Evolutionary conservation across 2,329 filamentous ascomycete genomes (phyloP), one percentile per base, ranked within the genome.

Genomic region (Sporothrix variecibatus): DNA sequence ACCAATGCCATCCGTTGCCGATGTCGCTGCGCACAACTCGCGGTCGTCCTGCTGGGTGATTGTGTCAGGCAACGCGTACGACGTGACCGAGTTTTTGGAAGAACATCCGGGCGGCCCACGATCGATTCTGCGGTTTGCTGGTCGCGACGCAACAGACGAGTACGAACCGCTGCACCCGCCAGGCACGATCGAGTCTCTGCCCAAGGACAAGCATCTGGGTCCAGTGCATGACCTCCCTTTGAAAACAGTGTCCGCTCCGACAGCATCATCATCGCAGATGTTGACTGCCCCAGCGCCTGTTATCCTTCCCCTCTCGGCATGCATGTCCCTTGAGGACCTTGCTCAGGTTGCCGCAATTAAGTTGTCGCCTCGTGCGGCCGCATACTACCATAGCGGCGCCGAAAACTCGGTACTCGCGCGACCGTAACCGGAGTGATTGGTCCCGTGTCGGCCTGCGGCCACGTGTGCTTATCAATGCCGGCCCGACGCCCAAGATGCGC

Each of bases 341-440:
- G 71, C 72, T 11, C 9, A 69, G 58, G 72, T 74, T 0, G 75
- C 74, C 4, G 64, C 38, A 0, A 26, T 43, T 26, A 72, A 65
- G 40, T 46, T 74, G 17, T 68, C 72, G 26, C 70, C 71, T 6
- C 38, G 58, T 26, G 75, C 75, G 15, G 65, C 74, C 2, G 65
- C 72, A 1, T 75, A 74, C 72, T 75, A 70, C 49, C 28, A 60
- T 46, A 73, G 68, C 26, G 74, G 58, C 8, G 74, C 74, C 43
- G 74, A 75, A 75, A 15, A 69, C 74, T 4, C 34, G 40, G n/a
- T 23, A 38, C n/a, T 43, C 74, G 20, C 64, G 56, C 17, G 28
- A 67, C 58, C 68, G 69, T 49, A 76, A 76, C 58, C 72, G 64
- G 12, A 26, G 43, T 7, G 73, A 75, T 49, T 76, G 75, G 74